Evolutionary conservation across 441 rosid species (phyloP).

Genomic region (Theobroma grandiflorum): DNA sequence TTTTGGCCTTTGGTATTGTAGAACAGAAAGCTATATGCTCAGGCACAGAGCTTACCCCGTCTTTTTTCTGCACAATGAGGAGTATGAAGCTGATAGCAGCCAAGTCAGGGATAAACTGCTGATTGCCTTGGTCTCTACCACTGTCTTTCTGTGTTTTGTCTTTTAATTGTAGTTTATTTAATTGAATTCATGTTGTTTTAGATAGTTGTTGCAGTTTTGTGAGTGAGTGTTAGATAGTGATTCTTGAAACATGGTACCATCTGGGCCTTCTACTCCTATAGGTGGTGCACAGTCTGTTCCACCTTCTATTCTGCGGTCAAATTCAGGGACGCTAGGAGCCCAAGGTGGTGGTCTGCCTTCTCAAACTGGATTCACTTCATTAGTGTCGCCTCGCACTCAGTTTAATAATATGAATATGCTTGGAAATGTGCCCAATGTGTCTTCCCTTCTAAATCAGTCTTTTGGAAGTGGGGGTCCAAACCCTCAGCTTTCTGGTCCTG

Average conservation of each 20-base stretch:
- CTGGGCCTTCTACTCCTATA: conserved; percentile 84
- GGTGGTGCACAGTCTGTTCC: conserved; percentile 80
- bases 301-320: conserved; percentile 76
- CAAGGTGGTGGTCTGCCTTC: conserved; percentile 83
- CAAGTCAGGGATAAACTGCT: conserved; percentile 51
- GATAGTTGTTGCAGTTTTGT: conserved; percentile 36
- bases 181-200: conserved; percentile 51
- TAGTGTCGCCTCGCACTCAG: conserved; percentile 79
- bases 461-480: conserved; percentile 77
- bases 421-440: conserved; percentile 74
- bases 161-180: conserved; percentile 41
- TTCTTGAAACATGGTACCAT: conserved; percentile 73
- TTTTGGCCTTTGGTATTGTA: conserved; percentile 48
- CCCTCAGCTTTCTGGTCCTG: conserved; percentile 61
- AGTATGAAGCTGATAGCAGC: conserved; percentile 40
- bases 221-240: conserved; percentile 46
- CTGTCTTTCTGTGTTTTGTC: conserved; percentile 34
- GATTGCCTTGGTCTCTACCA: conserved; percentile 31
- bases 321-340: conserved; percentile 77
- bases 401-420: conserved; percentile 79
- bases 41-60: conserved; percentile 38
- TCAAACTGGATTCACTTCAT: conserved; percentile 75
- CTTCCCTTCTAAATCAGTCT: conserved; percentile 82
- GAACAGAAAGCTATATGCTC: conserved; percentile 50
- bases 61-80: conserved; percentile 41